phyloP scores from a whole-genome alignment of 495 filamentous ascomycete genomes.

The Chlorociboria aeruginascens region DNA sequence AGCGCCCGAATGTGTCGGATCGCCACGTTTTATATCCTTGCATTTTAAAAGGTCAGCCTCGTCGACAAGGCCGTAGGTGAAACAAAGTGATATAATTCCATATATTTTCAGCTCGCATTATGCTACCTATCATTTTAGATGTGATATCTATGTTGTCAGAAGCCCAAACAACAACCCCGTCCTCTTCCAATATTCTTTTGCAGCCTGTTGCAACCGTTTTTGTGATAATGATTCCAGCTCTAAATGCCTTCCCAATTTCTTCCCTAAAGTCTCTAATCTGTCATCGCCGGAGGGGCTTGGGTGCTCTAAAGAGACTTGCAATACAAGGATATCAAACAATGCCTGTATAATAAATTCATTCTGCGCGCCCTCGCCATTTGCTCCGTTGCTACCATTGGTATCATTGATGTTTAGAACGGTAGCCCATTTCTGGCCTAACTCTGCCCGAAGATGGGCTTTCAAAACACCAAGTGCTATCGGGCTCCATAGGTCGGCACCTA shows the following conservation, averaged over 20 bases:
- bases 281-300: constrained; percentile 15
- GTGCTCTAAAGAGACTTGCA: constrained; percentile 33
- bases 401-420: constrained; percentile 23
- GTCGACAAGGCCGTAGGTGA: not conserved
- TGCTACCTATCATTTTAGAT: not conserved
- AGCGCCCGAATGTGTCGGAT: no score
- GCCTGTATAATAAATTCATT: constrained; percentile 48
- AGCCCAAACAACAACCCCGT: constrained; percentile 62
- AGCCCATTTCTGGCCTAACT: constrained; percentile 31
- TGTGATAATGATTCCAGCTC: constrained; percentile 28
- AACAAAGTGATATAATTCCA: not conserved
- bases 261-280: constrained; percentile 33
- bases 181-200: constrained; percentile 68
- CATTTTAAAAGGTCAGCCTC: not conserved
- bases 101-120: not conserved
- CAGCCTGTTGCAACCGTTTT: constrained; percentile 41
- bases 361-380: constrained; percentile 1
- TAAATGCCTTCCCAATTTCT: constrained; percentile 32
- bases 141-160: constrained; percentile 7
- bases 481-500: constrained; percentile 77
- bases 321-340: constrained; percentile 65
- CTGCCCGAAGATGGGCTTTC: constrained; percentile 40
- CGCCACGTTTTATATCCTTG: not conserved
- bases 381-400: constrained; percentile 4
- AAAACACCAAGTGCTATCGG: constrained; percentile 50